A percentile compares a stretch with the other conserved stretches of the same genome.
Conservation (phyloP, 345 rosid genomes). For the Ailanthus altissimus region DNA sequence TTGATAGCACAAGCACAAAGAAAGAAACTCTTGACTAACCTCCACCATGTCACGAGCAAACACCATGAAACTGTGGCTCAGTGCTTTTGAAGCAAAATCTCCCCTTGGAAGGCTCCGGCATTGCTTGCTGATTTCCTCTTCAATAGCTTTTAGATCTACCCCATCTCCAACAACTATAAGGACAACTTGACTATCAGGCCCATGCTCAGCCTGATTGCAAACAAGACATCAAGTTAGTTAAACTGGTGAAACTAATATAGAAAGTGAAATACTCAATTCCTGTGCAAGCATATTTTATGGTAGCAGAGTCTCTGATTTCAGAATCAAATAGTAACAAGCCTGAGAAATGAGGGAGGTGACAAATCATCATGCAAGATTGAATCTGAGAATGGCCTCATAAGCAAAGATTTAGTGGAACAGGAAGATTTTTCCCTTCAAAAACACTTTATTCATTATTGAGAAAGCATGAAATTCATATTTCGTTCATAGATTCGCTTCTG, state of each 20-base stretch:
- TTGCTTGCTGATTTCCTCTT: constrained; percentile 77
- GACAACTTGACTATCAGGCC: constrained; percentile 97
- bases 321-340: background rate
- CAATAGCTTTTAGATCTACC: constrained; percentile 67
- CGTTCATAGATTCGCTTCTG: background rate
- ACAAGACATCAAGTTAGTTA: constrained; percentile 3
- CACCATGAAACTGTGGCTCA: constrained; percentile 79
- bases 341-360: background rate
- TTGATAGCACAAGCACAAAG: background rate
- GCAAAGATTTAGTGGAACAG: background rate
- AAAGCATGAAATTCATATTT: background rate
- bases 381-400: background rate
- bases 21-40: constrained; percentile 43
- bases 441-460: background rate
- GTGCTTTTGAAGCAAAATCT: constrained; percentile 79
- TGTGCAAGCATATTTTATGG: background rate
- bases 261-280: background rate
- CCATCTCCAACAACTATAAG: constrained; percentile 82
- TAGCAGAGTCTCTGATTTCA: background rate
- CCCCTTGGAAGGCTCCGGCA: constrained; percentile 78
- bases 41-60: constrained; percentile 81
- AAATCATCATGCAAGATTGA: background rate
- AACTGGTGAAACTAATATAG: background rate
- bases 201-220: constrained; percentile 83
- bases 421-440: background rate